A percentile compares a stretch with the other conserved stretches of the same genome.
Evolutionary conservation across 768 basidiomycete species (phyloP).

Genomic region (Holtermannia corniformis): DNA sequence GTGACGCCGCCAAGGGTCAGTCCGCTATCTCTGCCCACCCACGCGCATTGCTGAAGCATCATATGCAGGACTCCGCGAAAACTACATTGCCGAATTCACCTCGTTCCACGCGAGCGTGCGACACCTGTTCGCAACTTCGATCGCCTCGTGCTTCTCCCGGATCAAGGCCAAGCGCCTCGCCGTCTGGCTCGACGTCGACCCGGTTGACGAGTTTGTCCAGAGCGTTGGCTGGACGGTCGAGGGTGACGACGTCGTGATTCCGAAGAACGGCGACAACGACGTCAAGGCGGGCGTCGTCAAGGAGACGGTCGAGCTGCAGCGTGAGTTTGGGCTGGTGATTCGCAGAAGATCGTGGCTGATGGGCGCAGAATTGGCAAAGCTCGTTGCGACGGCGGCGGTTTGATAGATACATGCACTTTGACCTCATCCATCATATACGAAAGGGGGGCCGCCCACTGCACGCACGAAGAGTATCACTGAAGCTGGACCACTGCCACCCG

Average conservation of each 20-base stretch:
- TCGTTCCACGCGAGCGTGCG: conserved; percentile 27
- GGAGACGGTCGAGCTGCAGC: conserved; percentile 41
- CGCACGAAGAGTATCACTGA: no score
- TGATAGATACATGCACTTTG: no score
- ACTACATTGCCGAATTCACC: conserved; percentile 34
- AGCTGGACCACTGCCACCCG: no score
- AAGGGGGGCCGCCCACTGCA: no score
- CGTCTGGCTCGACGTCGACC: conserved; percentile 36
- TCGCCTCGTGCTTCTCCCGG: conserved; percentile 38
- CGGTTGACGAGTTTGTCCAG: conserved; percentile 21
- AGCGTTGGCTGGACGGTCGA: conserved; percentile 37
- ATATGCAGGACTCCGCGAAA: conserved; percentile 23
- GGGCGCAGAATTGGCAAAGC: conserved; percentile 37
- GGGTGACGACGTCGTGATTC: conserved; percentile 33
- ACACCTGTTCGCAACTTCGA: conserved; percentile 32
- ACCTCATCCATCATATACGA: no score
- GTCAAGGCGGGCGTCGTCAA: conserved; percentile 42
- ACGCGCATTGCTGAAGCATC: not conserved
- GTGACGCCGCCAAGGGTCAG: conserved; percentile 26
- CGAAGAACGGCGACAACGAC: conserved; percentile 42
- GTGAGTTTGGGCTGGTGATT: conserved; percentile 20
- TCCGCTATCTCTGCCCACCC: not conserved
- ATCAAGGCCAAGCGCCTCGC: conserved; percentile 26
- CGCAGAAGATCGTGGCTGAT: not conserved
- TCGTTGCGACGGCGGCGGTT: conserved; percentile 35